Conservation (phyloP, 768 basidiomycete genomes). For the Nidularia sp. region DNA sequence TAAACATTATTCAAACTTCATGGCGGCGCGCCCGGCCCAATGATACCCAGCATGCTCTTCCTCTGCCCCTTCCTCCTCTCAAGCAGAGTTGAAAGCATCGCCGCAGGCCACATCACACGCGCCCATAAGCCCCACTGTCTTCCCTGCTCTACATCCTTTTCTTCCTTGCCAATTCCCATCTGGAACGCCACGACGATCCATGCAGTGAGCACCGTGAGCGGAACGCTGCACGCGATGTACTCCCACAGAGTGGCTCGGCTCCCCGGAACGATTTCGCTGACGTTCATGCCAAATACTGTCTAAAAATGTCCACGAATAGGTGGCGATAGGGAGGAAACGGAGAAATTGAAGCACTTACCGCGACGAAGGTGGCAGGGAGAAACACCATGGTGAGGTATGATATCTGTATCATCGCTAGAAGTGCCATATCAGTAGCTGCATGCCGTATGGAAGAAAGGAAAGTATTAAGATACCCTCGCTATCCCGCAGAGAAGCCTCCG, state of each 20-base stretch:
- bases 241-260: constrained; percentile 33
- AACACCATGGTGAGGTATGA: constrained; percentile 47
- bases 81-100: not conserved
- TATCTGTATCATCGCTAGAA: constrained; percentile 30
- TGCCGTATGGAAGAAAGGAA: not conserved
- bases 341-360: constrained; percentile 19
- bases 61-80: not conserved
- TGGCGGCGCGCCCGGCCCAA: not conserved
- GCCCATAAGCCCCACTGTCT: not conserved
- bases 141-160: not conserved
- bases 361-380: constrained; percentile 38
- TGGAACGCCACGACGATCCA: constrained; percentile 57
- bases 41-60: not conserved
- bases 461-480: constrained; percentile 16
- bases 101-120: not conserved
- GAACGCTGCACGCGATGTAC: constrained; percentile 38
- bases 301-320: constrained; percentile 4
- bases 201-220: constrained; percentile 43
- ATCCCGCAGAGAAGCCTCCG: constrained; percentile 36
- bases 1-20: no score
- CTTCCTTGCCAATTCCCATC: constrained; percentile 4
- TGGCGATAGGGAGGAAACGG: not conserved
- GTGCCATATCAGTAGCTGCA: not conserved
- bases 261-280: constrained; percentile 28
- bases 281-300: constrained; percentile 35